Conservation (phyloP, 768 basidiomycete species). For the Pleurotus sapidus region DNA sequence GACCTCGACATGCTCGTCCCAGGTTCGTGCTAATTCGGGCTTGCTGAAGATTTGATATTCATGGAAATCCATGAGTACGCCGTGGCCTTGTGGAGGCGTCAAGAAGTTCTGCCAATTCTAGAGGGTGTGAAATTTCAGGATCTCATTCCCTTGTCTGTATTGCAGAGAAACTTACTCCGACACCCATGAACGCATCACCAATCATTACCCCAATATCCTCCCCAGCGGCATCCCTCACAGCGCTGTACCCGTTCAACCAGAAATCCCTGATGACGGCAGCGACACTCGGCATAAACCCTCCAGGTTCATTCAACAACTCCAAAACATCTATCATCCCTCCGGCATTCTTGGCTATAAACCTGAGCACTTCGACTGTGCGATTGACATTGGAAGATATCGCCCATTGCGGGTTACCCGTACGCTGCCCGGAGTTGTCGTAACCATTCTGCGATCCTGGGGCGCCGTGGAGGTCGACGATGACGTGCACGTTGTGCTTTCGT, state of each 20-base stretch:
- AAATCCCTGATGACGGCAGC: conserved; percentile 33
- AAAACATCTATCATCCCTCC: conserved; percentile 60
- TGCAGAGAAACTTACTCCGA: conserved; percentile 4
- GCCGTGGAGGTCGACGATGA: conserved; percentile 77
- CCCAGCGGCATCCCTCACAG: conserved; percentile 49
- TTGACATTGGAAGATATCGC: conserved; percentile 44
- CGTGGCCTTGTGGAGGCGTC: conserved; percentile 47
- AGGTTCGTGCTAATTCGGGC: conserved; percentile 48
- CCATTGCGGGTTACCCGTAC: conserved; percentile 55
- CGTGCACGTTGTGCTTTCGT: conserved; percentile 53
- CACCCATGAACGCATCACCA: conserved; percentile 62
- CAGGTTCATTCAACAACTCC: conserved; percentile 71
- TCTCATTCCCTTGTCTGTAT: no score
- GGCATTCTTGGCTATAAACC: conserved; percentile 49
- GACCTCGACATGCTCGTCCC: conserved; percentile 56
- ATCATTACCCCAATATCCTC: conserved; percentile 60
- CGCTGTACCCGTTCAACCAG: conserved; percentile 58
- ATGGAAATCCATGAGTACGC: conserved; percentile 71
- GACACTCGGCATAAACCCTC: conserved; percentile 46
- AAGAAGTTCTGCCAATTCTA: conserved; percentile 63
- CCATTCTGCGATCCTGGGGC: conserved; percentile 67
- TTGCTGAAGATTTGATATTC: conserved; percentile 74
- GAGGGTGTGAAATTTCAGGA: background rate
- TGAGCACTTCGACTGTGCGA: conserved; percentile 56
- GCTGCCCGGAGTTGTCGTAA: conserved; percentile 75